Percentiles rank a stretch among this genome's conserved stretches.
These are phyloP conservation scores for Seiridium cupressi DNA, from an alignment of 2,329 filamentous ascomycete species.

Conservation along the genomic window DNA sequence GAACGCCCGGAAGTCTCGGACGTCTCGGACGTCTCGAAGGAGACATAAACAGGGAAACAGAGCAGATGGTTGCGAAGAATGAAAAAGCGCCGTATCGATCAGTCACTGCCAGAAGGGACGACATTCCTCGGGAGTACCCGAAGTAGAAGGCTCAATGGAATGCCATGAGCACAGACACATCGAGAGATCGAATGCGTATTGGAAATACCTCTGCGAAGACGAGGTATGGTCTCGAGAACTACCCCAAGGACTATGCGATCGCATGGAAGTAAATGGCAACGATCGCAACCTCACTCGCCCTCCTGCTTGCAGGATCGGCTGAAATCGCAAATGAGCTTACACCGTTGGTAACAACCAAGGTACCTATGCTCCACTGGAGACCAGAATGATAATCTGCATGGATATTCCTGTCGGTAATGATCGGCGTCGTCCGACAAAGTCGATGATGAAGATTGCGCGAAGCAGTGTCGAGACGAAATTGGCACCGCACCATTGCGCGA, in stretches of 20 bases:
- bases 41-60: constrained; percentile 28
- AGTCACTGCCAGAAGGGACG: constrained; percentile 28
- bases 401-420: constrained; percentile 31
- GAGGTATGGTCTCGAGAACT: constrained; percentile 43
- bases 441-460: constrained; percentile 31
- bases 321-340: constrained; percentile 16
- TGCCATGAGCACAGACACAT: constrained; percentile 39
- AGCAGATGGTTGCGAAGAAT: constrained; percentile 26
- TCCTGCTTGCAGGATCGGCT: constrained; percentile 16
- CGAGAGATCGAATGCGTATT: constrained; percentile 37
- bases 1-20: constrained; percentile 28
- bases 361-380: constrained; percentile 25
- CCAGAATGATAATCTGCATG: constrained; percentile 28
- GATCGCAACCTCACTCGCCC: constrained; percentile 36
- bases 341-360: constrained; percentile 24
- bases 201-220: constrained; percentile 45
- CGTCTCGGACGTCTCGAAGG: constrained; percentile 31
- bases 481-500: constrained; percentile 23
- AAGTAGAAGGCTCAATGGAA: constrained; percentile 39
- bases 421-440: constrained; percentile 21
- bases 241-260: constrained; percentile 44
- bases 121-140: constrained; percentile 31
- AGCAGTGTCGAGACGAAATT: constrained; percentile 67
- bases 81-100: constrained; percentile 28
- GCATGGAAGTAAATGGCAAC: constrained; percentile 42